Evolutionary conservation across 345 rosid species (phyloP), one percentile per base, ranked within the genome.

Genomic region (Salix purpurea): DNA sequence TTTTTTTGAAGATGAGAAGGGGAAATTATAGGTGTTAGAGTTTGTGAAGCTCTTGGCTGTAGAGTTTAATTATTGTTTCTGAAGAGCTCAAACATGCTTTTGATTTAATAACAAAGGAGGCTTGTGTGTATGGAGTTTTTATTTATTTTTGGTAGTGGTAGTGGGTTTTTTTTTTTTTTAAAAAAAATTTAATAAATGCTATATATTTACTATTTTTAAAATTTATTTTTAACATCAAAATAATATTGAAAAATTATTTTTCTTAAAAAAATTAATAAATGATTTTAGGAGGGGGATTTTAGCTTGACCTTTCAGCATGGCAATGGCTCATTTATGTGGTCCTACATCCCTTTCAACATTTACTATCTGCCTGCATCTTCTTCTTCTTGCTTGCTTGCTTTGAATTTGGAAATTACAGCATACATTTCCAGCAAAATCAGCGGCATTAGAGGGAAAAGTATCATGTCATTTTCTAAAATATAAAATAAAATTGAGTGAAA

Each of bases 321-420:
- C 16, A 26, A 77, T 18, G 83, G 75, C 66, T 71, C 68, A 69
- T 36, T 16, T 32, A 37, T 50, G 44, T 48, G 88, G 75, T 85
- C 83, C 74, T 70, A 36, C 75, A 70, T 85, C 82, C 11, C 74
- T 62, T 56, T 83, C 85, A 21, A 6, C 37, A 21, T 65, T 30
- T 6, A 65, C 36, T 30, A 65, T 34, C 21, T 9, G 24, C 28
- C 7, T 7, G 21, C 62, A 14, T 16, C 24, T 60, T 60, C 24
- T 66, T 34, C 21, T 30, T 32, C 9, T 39, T 76, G 72, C 50
- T 24, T 68, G 78, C 78, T 65, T 65, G 32, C 40, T 7, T 16
- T 56, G 21, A 58, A 24, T 67, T 67, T 54, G 66, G 28, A 68
- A 67, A 52, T 58, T 62, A 39, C 34, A 58, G 37, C 18, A 24